Evolutionary conservation across 805 yeast genomes (phyloP).

Genomic region (Zygosaccharomyces pseudorouxii): DNA sequence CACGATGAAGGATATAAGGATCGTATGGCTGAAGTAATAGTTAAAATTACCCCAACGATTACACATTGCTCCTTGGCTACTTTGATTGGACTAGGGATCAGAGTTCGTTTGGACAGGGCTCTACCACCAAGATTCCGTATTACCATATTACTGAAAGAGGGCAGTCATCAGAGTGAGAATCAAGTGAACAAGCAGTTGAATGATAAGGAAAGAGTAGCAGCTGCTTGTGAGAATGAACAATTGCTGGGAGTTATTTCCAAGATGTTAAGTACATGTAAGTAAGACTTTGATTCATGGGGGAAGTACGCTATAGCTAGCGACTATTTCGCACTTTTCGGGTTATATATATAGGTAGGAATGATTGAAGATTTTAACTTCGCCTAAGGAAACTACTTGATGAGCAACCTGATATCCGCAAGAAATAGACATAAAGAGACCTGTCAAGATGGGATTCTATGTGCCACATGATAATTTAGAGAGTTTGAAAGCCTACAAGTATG

Average conservation of each 20-base stretch:
- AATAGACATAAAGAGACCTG: background rate
- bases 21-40: constrained; percentile 67
- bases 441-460: constrained; percentile 59
- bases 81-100: constrained; percentile 86
- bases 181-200: constrained; percentile 96
- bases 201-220: constrained; percentile 96
- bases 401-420: background rate
- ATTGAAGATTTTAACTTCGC: constrained; percentile 2
- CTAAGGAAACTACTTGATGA: background rate
- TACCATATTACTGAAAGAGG: constrained; percentile 75
- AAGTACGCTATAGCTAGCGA: background rate
- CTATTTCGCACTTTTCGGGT: background rate
- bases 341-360: background rate
- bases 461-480: constrained; percentile 49
- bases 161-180: constrained; percentile 90
- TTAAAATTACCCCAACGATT: constrained; percentile 92
- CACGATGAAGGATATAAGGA: constrained; percentile 48
- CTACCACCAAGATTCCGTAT: constrained; percentile 81
- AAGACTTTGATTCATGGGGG: background rate
- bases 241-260: constrained; percentile 82
- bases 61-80: constrained; percentile 97
- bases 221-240: constrained; percentile 97
- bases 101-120: constrained; percentile 86
- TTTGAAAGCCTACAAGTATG: constrained; percentile 49
- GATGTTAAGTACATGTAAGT: constrained; percentile 80